Evolutionary conservation across 192 early-diverging fungal genomes (phyloP), one percentile per base, ranked within the genome.

Genomic region (Oehlia diaphana): DNA sequence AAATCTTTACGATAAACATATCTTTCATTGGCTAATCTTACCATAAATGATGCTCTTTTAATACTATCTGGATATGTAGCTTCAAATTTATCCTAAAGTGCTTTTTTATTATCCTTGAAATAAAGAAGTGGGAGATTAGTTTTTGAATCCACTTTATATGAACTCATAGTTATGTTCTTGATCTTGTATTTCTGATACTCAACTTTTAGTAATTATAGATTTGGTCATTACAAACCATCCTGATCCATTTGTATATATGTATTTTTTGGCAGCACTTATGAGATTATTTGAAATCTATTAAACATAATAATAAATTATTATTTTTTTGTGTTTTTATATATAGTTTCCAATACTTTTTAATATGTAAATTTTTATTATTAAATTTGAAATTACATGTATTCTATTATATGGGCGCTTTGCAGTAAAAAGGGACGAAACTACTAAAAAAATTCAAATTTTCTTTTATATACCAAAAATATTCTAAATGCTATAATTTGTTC

Each of bases 221-320:
- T 71, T 71, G 14, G 2, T 49, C 37, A n/a, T 47, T 47, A n/a
- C 6, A 1, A 39, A 4, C 49, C 19, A 71, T 71, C 21, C 69
- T 2, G 42, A n/a, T 33, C n/a, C 42, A 71, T 71, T 71, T 71
- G 23, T 26, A 49, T 33, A 0, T 1, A 1, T 7, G 49, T 44
- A 71, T 47, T 47, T 71, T 26, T 71, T 71, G 1, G 69, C 5
- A 23, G 3, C 69, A 71, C 2, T 47, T 33, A 71, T 47, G 9
- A 71, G 42, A 23, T 39, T 8, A 47, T 44, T 71, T 44, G 69
- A 71, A 49, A 71, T 26, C 42, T 71, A 71, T 44, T 44, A 71
- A 47, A 70, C 28, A 23, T 14, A 70, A 4, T 37, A 8, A 33
- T 67, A 67, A 9, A 12, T 67, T 67, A 31, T 14, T 67, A 42